phyloP scores from a whole-genome alignment of 2,329 filamentous ascomycete species.

The Phialophora chinensis region DNA sequence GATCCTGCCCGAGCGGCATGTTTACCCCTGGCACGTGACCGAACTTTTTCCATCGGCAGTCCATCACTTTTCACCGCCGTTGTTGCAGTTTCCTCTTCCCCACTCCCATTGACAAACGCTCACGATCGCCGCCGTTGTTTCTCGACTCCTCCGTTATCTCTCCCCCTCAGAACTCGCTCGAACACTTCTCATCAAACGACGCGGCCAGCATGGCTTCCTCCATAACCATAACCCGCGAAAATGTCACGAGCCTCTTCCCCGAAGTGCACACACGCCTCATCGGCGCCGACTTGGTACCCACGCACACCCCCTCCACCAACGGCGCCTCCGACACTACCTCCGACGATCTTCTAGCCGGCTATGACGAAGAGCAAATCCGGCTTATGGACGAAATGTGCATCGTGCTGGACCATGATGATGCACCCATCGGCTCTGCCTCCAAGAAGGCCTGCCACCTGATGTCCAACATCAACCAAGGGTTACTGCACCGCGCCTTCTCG shows the following conservation, averaged over 20 bases:
- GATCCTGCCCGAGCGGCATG: not conserved
- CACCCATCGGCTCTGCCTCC: slow-evolving; percentile 92
- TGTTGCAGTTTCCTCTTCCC: slow-evolving; percentile 3
- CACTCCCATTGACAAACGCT: not conserved
- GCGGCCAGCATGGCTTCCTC: slow-evolving; percentile 38
- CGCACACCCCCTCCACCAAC: slow-evolving; percentile 61
- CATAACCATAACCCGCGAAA: slow-evolving; percentile 76
- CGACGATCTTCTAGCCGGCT: slow-evolving; percentile 74
- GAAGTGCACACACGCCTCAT: slow-evolving; percentile 67
- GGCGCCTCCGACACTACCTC: slow-evolving; percentile 41
- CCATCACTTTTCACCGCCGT: slow-evolving; percentile 4
- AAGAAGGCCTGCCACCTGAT: slow-evolving; percentile 99
- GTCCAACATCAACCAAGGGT: slow-evolving; percentile 96
- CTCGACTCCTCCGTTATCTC: not conserved
- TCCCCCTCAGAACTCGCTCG: not conserved
- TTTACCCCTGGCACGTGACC: slow-evolving; percentile 28
- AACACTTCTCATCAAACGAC: not conserved
- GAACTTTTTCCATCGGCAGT: not conserved
- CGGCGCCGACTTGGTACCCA: slow-evolving; percentile 58
- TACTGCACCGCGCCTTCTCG: slow-evolving; percentile 96
- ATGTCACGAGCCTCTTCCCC: slow-evolving; percentile 85
- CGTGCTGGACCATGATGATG: slow-evolving; percentile 88
- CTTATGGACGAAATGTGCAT: slow-evolving; percentile 99
- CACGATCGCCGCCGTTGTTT: not conserved
- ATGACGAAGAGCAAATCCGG: slow-evolving; percentile 96